A percentile compares a stretch with the other conserved stretches of the same genome.
These are phyloP conservation scores for Alternaria sp. DNA, from an alignment of 2,329 filamentous ascomycete species.

Conservation along the genomic window DNA sequence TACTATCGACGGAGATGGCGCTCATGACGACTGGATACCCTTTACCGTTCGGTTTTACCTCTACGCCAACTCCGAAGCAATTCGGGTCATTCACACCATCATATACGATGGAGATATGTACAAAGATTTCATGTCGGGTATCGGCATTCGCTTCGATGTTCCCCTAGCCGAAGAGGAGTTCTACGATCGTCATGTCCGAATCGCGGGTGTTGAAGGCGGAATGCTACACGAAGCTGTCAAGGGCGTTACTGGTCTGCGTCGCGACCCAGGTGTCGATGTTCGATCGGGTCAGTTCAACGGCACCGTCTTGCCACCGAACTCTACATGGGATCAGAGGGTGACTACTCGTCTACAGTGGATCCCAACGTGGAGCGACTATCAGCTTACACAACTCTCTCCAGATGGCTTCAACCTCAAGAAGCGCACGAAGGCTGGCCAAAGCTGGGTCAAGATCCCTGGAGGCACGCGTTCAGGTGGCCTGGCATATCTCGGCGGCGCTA, in stretches of 20 bases:
- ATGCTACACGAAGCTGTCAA: constrained; percentile 65
- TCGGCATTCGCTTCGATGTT: constrained; percentile 64
- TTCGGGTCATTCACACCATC: constrained; percentile 63
- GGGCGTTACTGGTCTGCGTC: constrained; percentile 65
- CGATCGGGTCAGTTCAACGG: constrained; percentile 61
- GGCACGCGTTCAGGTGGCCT: constrained; percentile 63
- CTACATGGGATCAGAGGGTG: constrained; percentile 57
- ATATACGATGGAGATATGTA: constrained; percentile 60
- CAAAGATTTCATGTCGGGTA: constrained; percentile 60
- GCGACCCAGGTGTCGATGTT: constrained; percentile 60
- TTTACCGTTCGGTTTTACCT: constrained; percentile 66
- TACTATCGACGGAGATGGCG: constrained; percentile 25
- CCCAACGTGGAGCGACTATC: constrained; percentile 65
- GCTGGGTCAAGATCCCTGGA: constrained; percentile 65
- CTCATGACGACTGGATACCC: constrained; percentile 59
- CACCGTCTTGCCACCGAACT: constrained; percentile 46
- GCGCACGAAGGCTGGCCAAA: constrained; percentile 63
- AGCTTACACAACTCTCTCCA: constrained; percentile 62
- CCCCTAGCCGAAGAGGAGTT: constrained; percentile 60
- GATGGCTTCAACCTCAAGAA: constrained; percentile 69
- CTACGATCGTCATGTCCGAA: constrained; percentile 65
- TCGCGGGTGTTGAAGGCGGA: constrained; percentile 63
- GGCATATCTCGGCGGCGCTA: constrained; percentile 65
- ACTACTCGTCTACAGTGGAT: constrained; percentile 61
- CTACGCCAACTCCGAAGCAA: constrained; percentile 63